A percentile compares a stretch with the other conserved stretches of the same genome.
phyloP scores from a whole-genome alignment of 23 red algal genomes.

The Gracilaria vermiculophylla region DNA sequence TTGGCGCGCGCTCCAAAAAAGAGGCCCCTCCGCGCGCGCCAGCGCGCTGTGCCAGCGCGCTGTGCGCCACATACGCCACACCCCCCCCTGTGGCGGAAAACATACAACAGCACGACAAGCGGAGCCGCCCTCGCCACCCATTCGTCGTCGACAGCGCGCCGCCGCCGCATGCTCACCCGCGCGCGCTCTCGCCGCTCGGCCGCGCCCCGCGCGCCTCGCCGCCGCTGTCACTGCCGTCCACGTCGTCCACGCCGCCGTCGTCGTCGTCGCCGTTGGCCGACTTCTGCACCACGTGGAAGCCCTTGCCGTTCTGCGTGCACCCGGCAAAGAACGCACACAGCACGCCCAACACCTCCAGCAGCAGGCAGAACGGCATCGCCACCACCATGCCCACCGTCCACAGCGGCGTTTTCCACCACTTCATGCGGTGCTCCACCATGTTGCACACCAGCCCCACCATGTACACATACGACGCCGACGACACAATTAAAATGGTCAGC shows the following conservation, averaged over 20 bases:
- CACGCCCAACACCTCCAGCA: slow-evolving; percentile 22
- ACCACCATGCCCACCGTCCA: slow-evolving; percentile 19
- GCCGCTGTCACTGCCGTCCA: neutral
- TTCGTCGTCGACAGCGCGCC: neutral
- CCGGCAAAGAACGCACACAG: slow-evolving; percentile 46
- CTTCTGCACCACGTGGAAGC: slow-evolving; percentile 59
- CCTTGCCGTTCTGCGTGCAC: slow-evolving; percentile 38
- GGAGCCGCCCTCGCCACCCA: neutral
- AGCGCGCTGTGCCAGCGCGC: no score
- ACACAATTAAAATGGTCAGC: slow-evolving; percentile 44
- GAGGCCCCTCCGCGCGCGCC: no score
- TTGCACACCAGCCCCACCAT: slow-evolving; percentile 15
- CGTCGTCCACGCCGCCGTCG: neutral
- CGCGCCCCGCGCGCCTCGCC: neutral
- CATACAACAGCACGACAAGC: neutral
- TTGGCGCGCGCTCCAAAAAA: no score
- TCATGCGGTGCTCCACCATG: slow-evolving; percentile 14
- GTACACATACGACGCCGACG: slow-evolving; percentile 18
- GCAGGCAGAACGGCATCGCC: slow-evolving; percentile 33
- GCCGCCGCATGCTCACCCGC: no score
- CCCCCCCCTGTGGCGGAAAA: no score
- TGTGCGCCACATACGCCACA: no score
- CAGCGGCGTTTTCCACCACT: slow-evolving; percentile 7
- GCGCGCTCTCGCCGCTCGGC: no score
- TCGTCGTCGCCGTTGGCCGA: slow-evolving; percentile 19